These are phyloP conservation scores for Trichoderma erinaceum DNA, from an alignment of 495 filamentous ascomycete species.

Conservation along the genomic window DNA sequence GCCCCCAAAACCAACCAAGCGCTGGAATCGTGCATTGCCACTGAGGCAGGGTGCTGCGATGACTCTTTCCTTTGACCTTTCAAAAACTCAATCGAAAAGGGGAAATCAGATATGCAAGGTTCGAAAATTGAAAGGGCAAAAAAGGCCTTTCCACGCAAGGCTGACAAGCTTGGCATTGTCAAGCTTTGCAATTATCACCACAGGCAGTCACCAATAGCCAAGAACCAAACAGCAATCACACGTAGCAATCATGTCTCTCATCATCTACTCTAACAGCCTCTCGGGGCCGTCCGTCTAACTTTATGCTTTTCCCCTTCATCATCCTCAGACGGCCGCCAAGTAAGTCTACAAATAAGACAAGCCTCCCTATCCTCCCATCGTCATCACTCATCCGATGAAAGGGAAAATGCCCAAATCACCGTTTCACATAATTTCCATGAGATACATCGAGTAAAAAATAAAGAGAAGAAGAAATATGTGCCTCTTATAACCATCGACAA, in stretches of 20 bases:
- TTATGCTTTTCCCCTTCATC: too few species aligned
- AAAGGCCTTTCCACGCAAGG: background rate
- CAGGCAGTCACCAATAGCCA: background rate
- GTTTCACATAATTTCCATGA: too few species aligned
- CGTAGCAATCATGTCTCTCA: background rate
- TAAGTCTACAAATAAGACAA: background rate
- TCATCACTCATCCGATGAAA: background rate
- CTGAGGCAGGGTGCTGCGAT: background rate
- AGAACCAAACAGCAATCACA: background rate
- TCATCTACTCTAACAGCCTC: constrained; percentile 10
- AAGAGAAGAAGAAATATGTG: background rate
- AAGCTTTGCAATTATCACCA: background rate
- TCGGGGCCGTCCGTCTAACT: background rate
- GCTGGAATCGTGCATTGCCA: constrained; percentile 5
- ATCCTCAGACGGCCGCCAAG: background rate
- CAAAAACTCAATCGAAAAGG: background rate
- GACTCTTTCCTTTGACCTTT: background rate
- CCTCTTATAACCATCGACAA: background rate
- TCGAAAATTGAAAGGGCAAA: background rate
- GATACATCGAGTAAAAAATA: background rate
- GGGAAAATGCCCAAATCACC: too few species aligned
- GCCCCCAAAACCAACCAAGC: background rate
- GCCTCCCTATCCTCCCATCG: background rate
- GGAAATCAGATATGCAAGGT: background rate
- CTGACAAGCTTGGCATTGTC: background rate